Percentiles rank a stretch among this genome's conserved stretches.
Conservation (phyloP, 192 early-diverging fungal genomes). For the Umbelopsis sp. region DNA sequence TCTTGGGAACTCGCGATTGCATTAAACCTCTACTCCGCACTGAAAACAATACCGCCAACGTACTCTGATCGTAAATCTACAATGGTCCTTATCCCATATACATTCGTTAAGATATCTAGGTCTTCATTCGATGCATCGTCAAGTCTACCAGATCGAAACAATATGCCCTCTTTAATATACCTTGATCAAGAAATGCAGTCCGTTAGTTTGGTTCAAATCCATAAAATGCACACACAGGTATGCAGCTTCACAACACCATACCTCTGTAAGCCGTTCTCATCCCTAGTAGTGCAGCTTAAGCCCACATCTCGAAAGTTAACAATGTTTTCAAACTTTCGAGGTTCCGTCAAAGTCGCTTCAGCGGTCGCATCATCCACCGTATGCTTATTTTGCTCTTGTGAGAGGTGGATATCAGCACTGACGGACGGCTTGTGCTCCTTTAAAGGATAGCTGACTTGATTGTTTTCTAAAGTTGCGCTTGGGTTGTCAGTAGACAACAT, state of each 20-base stretch:
- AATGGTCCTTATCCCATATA: constrained; percentile 42
- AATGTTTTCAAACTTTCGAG: constrained; percentile 32
- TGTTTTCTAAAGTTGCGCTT: too few relatives aligned
- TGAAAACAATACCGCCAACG: not conserved
- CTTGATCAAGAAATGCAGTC: constrained; percentile 3
- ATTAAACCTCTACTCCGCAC: not conserved
- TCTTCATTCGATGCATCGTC: constrained; percentile 42
- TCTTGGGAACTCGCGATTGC: not conserved
- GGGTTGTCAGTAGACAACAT: too few relatives aligned
- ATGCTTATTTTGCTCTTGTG: too few relatives aligned
- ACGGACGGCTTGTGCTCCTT: too few relatives aligned
- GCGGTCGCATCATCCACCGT: too few relatives aligned
- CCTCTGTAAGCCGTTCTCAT: not conserved
- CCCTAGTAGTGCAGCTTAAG: constrained; percentile 21
- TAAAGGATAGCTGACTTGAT: too few relatives aligned
- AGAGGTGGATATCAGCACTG: too few relatives aligned
- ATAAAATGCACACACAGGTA: too few relatives aligned
- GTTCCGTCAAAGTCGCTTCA: not conserved
- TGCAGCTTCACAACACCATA: too few relatives aligned
- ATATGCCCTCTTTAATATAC: constrained; percentile 35
- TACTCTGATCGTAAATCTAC: constrained; percentile 46
- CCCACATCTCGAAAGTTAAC: constrained; percentile 47
- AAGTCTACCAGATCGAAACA: constrained; percentile 47
- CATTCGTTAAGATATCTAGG: constrained; percentile 31
- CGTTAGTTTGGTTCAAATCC: too few relatives aligned